Evolutionary conservation across 768 basidiomycete species (phyloP), one percentile per base, ranked within the genome.

Genomic region (Leccinum arenicola): DNA sequence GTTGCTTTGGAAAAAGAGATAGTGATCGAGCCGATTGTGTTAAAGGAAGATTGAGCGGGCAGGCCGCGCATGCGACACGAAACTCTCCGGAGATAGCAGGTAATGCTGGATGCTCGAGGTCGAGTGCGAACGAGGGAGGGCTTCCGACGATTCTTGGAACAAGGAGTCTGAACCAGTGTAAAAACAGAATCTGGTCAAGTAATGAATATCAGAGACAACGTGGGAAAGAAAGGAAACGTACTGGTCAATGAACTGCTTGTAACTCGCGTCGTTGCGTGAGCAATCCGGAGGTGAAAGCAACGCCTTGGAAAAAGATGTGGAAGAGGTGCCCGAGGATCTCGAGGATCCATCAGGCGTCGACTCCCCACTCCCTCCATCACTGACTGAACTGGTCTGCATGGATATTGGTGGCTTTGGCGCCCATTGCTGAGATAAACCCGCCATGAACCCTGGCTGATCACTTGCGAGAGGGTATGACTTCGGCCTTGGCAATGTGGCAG

Each of bases 131-230:
- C 79, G 78, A 19, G 76, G 70, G 10, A 78, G 59, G 5, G 33
- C 27, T 19, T 69, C 70, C 21, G 68, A 58, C 1, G 71, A 56
- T 23, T 69, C 69, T 52, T 72, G 73, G n/a, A 71, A 60, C 54
- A 72, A 33, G 3, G 74, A 67, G 35, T 78, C 82, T 3, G 78
- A 65, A 1, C 90, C 90, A 3, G 90, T 91, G 73, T 83, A 92
- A 74, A 91, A 92, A 75, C 90, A 92, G 72, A 88, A 91, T 65
- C 90, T 92, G 55, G 12, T 45, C 62, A 21, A 6, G 45, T 17
- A 54, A 6, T 74, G 47, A 68, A 21, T 29, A 47, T 11, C 14
- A 9, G 1, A 21, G 6, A 43, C 14, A 3, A 38, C 6, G 5
- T 7, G 29, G n/a, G 45, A 10, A 27, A n/a, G 3, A 1, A 47